Base-by-base conservation (phyloP, 768 basidiomycete genomes). In the Auriculariales sp. region DNA sequence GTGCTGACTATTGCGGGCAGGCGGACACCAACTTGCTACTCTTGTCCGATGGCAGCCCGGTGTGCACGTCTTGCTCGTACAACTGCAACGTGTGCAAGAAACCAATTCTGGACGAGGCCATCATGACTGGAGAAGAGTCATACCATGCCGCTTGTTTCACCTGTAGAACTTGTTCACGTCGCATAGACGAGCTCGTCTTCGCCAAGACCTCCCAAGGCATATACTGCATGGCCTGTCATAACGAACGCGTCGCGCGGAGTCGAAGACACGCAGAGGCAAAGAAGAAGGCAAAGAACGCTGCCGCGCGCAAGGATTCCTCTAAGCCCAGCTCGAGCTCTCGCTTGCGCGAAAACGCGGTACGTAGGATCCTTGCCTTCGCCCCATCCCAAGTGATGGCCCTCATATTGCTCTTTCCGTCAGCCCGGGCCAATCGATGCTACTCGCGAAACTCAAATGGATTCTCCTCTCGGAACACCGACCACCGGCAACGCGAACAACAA, bases 61-160 rank as follows among this genome's bases (percentile, higher is more conserved):
- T 99, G 46, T 93, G 88, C 61, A 80, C 85, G 35, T 81, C 85
- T 58, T 94, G 91, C 70, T 90, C 90, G 3, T 94, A 94, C 69
- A 82, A 82, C 58, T 99, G 95, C 73, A 94, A 84, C 60, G 83
- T 97, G 51, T 99, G 95, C 68, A 81, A 81, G 42, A 79, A 79
- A 50, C 88, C 92, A 39, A 99, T 99, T 55, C 82, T 93, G 50
- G 93, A 99, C 68, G 95, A 99, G 61, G 95, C 95, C 9, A 97
- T 98, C 64, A 97, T 99, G 89, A 94, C 95, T 5, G 95, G 91
- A 53, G 92, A 99, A 65, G 95, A 98, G 62, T 90, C 91, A 0
- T 99, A 98, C 58, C 95, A 98, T 62, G 93, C 95, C 4, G 86
- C 92, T 55, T 99, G 95, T 68, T 99, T 99, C 72, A 93, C 94